Conservation (phyloP, 169 alveolate genomes). For the Eimeria praecox region DNA sequence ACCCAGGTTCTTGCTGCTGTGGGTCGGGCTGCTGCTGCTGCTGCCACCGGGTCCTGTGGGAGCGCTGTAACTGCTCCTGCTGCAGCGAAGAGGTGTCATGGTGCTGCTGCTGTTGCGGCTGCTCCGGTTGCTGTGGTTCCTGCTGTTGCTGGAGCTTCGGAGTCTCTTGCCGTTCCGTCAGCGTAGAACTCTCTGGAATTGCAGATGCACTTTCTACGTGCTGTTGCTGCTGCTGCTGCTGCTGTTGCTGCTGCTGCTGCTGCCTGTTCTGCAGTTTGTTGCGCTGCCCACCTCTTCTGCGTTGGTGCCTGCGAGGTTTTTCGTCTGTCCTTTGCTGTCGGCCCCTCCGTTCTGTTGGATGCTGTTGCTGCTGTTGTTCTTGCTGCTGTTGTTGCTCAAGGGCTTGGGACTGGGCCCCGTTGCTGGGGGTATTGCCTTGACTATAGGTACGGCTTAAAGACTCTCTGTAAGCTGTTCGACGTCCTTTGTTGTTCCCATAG, state of each 20-base stretch:
- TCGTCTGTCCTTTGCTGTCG: neutral
- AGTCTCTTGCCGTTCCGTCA: neutral
- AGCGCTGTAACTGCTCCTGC: neutral
- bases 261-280: neutral
- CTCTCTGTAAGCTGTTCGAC: too few species aligned
- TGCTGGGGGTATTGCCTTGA: neutral
- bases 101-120: slow-evolving; percentile 24
- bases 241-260: slow-evolving; percentile 41
- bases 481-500: neutral
- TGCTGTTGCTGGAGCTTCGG: slow-evolving; percentile 38
- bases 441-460: neutral
- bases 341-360: neutral
- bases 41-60: neutral
- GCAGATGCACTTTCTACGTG: neutral
- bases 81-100: neutral
- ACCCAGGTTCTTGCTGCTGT: neutral
- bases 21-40: neutral
- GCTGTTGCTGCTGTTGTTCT: neutral
- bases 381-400: neutral
- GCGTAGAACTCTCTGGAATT: neutral
- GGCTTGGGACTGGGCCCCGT: neutral
- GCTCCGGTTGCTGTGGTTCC: slow-evolving; percentile 49
- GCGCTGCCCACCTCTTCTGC: neutral
- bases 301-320: neutral
- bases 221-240: slow-evolving; percentile 58